Base-by-base conservation (phyloP, 441 rosid genomes). In the Populus hybrid region DNA sequence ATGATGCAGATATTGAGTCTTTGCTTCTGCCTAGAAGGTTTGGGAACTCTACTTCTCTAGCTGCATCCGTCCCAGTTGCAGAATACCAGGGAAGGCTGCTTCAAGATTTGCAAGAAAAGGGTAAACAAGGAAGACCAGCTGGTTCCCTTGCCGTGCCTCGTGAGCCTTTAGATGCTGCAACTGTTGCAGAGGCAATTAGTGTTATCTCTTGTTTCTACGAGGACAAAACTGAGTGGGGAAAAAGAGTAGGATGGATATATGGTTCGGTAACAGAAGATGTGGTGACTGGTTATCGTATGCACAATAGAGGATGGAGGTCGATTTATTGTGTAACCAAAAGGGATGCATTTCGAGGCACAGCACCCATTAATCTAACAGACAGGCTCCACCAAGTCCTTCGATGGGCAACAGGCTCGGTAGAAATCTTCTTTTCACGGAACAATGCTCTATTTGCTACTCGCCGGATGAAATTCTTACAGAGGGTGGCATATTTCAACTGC, bases 141-240 rank as follows among this genome's bases (percentile, higher is more conserved):
- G 96, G 96, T 10, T 86, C 98, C 38, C 93, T 92, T 73, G 90
- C 92, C 18, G 89, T 88, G 26, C 94, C 97, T 4, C 89, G 97
- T 1, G 90, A 91, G 75, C 97, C 91, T 26, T 81, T 93, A 8
- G 97, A 91, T 80, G 96, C 97, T 72, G 88, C 93, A 1, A 90
- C 94, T 14, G 95, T 92, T 50, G 97, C 97, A 0, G 97, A 93
- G 75, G 97, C 97, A 34, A 91, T 92, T 63, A 88, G 90, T 78
- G 96, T 91, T n/a, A 91, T 94, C 69, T 91, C 98, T 16, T 94
- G 98, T 81, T 92, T 88, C 81, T 89, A 90, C 38, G 97, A 92
- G 85, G 97, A 92, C 67, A 89, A 84, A 78, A 91, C 93, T 0
- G 97, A 90, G 78, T 91, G 97, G 95, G 94, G 97, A 1, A 82